Evolutionary conservation across 441 rosid species (phyloP).

Genomic region (Gossypium schwendimanii): DNA sequence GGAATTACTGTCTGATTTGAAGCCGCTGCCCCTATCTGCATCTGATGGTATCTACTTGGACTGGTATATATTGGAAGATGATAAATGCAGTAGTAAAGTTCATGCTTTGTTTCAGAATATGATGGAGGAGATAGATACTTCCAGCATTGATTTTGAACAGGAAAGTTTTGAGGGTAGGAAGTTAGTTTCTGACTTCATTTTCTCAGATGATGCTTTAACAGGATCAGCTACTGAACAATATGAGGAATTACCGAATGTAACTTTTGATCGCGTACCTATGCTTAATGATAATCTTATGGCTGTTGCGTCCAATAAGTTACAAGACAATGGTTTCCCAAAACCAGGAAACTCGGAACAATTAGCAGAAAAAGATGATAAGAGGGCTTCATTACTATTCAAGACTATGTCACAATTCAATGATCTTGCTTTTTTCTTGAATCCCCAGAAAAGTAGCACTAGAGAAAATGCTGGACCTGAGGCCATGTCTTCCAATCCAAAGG

Average conservation of each 20-base stretch:
- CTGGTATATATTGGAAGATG: conserved; percentile 72
- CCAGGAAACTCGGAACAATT: conserved; percentile 26
- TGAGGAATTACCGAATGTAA: conserved; percentile 35
- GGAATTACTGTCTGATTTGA: conserved; percentile 37
- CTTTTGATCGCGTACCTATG: conserved; percentile 26
- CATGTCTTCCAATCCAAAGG: conserved; percentile 19
- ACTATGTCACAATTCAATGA: conserved; percentile 72
- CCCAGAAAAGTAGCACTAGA: conserved; percentile 38
- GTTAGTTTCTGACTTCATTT: conserved; percentile 45
- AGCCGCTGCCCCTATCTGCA: conserved; percentile 46
- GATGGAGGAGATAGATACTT: conserved; percentile 32
- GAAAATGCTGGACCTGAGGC: conserved; percentile 28
- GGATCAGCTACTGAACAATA: conserved; percentile 29
- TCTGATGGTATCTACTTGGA: conserved; percentile 84
- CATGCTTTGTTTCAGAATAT: conserved; percentile 29
- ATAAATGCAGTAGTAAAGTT: conserved; percentile 30
- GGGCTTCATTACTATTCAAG: conserved; percentile 47
- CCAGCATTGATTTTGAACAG: conserved; percentile 30
- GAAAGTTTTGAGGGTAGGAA: conserved; percentile 36
- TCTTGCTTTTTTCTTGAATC: conserved; percentile 85
- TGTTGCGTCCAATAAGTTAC: conserved; percentile 23
- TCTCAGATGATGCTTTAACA: conserved; percentile 39
- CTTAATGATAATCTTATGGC: conserved; percentile 22
- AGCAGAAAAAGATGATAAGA: conserved; percentile 34
- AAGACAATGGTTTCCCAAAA: conserved; percentile 22